These are phyloP conservation scores for Myrmaecium sp. DNA, from an alignment of 2,329 filamentous ascomycete genomes.

Conservation along the genomic window DNA sequence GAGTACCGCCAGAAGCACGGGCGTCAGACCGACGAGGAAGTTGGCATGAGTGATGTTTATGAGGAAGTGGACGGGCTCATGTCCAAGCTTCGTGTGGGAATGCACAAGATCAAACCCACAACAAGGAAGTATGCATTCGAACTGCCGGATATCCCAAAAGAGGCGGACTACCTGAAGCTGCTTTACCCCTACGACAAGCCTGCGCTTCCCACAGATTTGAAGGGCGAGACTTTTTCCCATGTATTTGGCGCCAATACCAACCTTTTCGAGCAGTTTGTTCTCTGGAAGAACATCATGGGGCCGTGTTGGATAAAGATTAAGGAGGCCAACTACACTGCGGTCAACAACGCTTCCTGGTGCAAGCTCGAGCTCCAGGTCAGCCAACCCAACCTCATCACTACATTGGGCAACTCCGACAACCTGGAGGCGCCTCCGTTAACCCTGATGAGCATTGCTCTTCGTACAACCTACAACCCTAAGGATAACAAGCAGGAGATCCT, in stretches of 20 bases:
- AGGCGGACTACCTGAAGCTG: constrained; percentile 86
- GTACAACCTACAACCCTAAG: constrained; percentile 75
- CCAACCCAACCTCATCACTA: constrained; percentile 59
- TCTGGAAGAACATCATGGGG: constrained; percentile 98
- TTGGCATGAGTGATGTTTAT: constrained; percentile 81
- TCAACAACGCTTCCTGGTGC: constrained; percentile 92
- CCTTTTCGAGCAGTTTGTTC: constrained; percentile 92
- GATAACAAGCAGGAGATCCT: constrained; percentile 96
- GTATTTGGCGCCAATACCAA: constrained; percentile 89
- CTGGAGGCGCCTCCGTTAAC: constrained; percentile 75
- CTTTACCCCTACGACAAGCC: constrained; percentile 85
- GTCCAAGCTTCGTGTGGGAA: constrained; percentile 66
- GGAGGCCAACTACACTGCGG: constrained; percentile 61
- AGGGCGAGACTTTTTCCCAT: constrained; percentile 80
- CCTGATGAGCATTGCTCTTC: constrained; percentile 84
- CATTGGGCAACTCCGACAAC: constrained; percentile 61
- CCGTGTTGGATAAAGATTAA: constrained; percentile 93
- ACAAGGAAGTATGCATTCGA: constrained; percentile 93
- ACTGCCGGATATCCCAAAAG: constrained; percentile 67
- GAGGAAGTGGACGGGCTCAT: constrained; percentile 77
- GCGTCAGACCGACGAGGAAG: constrained; percentile 54
- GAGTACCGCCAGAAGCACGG: constrained; percentile 42
- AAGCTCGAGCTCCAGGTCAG: constrained; percentile 78
- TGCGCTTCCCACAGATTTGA: constrained; percentile 49
- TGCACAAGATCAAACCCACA: constrained; percentile 88